These are phyloP conservation scores for Cladophialophora bantiana DNA, from an alignment of 2,329 filamentous ascomycete genomes.

Conservation along the genomic window DNA sequence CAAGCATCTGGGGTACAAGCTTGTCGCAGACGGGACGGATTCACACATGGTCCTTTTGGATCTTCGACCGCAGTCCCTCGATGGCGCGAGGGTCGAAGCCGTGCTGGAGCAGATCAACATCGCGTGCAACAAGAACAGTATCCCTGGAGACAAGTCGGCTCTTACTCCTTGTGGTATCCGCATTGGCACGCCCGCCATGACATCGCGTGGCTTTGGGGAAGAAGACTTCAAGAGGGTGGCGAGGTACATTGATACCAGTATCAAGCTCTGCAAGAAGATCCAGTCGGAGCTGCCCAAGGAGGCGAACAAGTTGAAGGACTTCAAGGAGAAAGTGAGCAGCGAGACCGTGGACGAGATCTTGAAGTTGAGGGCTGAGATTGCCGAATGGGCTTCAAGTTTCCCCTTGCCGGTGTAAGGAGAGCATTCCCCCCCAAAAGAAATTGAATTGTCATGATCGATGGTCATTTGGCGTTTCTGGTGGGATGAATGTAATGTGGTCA, in stretches of 20 bases:
- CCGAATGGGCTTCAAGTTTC: constrained; percentile 85
- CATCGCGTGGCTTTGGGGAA: constrained; percentile 87
- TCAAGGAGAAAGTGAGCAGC: constrained; percentile 87
- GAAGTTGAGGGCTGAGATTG: constrained; percentile 86
- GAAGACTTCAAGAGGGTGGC: constrained; percentile 87
- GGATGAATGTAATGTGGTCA: not conserved
- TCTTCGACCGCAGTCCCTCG: constrained; percentile 83
- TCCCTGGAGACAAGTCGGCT: constrained; percentile 92
- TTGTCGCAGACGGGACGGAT: constrained; percentile 94
- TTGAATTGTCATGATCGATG: constrained; percentile 2
- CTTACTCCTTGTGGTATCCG: constrained; percentile 91
- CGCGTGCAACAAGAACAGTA: constrained; percentile 99
- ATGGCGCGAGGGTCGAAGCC: constrained; percentile 90
- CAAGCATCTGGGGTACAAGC: constrained; percentile 82
- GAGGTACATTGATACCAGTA: constrained; percentile 82
- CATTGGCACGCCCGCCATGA: constrained; percentile 97
- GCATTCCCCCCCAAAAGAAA: constrained; percentile 1
- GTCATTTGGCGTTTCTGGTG: constrained; percentile 26
- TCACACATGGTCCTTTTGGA: constrained; percentile 97
- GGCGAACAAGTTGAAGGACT: constrained; percentile 99
- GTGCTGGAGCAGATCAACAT: constrained; percentile 92
- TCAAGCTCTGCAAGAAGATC: constrained; percentile 83
- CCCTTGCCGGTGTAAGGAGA: constrained; percentile 76
- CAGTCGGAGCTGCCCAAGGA: constrained; percentile 89
- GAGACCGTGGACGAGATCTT: constrained; percentile 83